Conservation (phyloP, 1,139 yeast species). For the Diutina rugosa region DNA sequence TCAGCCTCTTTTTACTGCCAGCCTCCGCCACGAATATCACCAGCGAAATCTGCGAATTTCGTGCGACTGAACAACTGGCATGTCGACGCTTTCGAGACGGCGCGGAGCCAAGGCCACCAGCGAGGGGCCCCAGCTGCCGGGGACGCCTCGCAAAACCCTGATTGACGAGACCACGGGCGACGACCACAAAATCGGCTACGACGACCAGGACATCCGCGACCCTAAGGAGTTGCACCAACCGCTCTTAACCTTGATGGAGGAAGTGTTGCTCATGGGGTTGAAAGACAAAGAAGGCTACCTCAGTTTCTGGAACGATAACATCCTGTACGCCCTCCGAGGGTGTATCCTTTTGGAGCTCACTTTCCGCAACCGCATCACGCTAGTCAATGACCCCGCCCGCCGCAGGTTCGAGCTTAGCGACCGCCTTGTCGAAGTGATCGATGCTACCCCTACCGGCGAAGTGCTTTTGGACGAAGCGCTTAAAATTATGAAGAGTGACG, state of each 20-base stretch:
- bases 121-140: conserved; percentile 2
- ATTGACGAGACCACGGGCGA: neutral
- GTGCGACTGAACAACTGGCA: conserved; percentile 2
- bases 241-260: conserved; percentile 86
- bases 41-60: neutral
- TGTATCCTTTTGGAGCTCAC: conserved; percentile 88
- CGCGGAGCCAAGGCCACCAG: neutral
- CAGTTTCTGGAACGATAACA: conserved; percentile 96
- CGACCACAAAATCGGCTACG: conserved; percentile 67
- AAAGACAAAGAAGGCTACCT: conserved; percentile 93
- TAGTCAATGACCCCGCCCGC: conserved; percentile 90
- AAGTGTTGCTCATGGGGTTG: conserved; percentile 80
- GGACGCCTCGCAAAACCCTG: neutral
- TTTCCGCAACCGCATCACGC: conserved; percentile 74
- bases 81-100: conserved; percentile 2
- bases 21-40: neutral
- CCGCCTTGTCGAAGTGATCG: conserved; percentile 76
- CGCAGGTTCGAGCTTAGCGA: conserved; percentile 81
- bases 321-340: conserved; percentile 91
- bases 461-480: conserved; percentile 88
- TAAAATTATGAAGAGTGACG: conserved; percentile 78
- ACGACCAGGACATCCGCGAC: conserved; percentile 54
- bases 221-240: conserved; percentile 43
- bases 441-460: conserved; percentile 85
- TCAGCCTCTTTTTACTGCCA: too few relatives aligned